phyloP scores from a whole-genome alignment of 306 rosid genomes.

The Sphenostylis stenocarpa region DNA sequence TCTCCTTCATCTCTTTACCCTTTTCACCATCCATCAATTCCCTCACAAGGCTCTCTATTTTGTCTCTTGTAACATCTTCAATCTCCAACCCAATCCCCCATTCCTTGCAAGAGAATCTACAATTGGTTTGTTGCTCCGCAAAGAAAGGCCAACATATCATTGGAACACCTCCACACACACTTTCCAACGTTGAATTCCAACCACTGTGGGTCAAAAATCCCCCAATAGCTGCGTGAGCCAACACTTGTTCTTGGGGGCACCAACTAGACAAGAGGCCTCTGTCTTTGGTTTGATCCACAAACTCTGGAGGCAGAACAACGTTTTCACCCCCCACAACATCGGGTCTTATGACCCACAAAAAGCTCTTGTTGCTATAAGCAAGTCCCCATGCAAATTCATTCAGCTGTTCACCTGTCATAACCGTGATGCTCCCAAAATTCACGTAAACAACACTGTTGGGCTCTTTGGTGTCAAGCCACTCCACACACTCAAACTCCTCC shows the following conservation, averaged over 20 bases:
- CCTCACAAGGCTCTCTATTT: constrained; percentile 49
- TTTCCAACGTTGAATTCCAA: constrained; percentile 80
- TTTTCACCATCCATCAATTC: constrained; percentile 57
- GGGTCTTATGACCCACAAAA: constrained; percentile 63
- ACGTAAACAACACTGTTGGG: constrained; percentile 59
- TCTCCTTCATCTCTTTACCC: constrained; percentile 52
- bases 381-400: constrained; percentile 80
- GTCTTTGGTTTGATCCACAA: constrained; percentile 35
- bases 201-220: constrained; percentile 75
- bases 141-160: constrained; percentile 79
- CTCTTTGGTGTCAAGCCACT: constrained; percentile 57
- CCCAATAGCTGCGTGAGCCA: constrained; percentile 54
- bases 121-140: constrained; percentile 73
- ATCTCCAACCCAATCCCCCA: constrained; percentile 78
- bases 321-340: constrained; percentile 50
- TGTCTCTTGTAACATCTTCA: constrained; percentile 44
- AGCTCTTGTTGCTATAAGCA: constrained; percentile 47
- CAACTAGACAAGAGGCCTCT: constrained; percentile 51
- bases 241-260: constrained; percentile 68
- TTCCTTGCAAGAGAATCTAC: constrained; percentile 48
- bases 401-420: constrained; percentile 54
- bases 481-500: constrained; percentile 54
- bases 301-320: constrained; percentile 40
- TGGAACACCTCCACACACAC: constrained; percentile 56
- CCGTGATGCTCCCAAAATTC: constrained; percentile 69